Percentiles rank a stretch among this genome's conserved stretches.
phyloP scores from a whole-genome alignment of 805 yeast genomes.

The Lipomyces kockii region DNA sequence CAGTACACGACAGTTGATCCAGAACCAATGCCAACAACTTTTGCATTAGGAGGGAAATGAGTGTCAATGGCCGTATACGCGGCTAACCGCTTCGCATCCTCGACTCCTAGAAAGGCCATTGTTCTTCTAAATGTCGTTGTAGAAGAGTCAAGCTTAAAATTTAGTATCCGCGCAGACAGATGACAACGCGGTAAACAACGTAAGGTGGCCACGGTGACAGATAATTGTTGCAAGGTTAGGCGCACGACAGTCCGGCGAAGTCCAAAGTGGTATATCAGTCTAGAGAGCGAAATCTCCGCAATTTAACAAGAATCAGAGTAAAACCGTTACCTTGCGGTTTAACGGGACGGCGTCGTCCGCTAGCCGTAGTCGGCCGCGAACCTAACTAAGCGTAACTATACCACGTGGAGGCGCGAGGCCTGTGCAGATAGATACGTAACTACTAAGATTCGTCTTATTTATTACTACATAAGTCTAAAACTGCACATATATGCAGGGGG shows the following conservation, averaged over 20 bases:
- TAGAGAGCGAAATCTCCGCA: neutral
- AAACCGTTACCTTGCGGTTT: neutral
- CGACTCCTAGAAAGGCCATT: conserved; percentile 49
- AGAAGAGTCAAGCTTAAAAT: neutral
- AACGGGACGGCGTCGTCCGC: conserved; percentile 1
- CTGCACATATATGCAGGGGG: neutral
- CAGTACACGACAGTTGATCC: conserved; percentile 98
- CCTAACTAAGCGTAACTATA: too few species aligned
- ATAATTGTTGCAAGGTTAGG: neutral
- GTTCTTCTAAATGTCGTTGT: neutral
- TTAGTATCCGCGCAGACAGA: neutral
- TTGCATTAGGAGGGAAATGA: conserved; percentile 68
- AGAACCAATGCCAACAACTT: conserved; percentile 90
- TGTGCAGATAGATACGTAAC: neutral
- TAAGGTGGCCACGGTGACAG: neutral
- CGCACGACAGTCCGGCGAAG: neutral
- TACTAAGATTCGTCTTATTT: neutral
- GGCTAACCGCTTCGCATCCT: conserved; percentile 84
- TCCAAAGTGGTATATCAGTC: neutral
- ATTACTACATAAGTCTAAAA: neutral
- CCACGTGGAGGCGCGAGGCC: neutral
- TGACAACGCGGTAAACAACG: neutral
- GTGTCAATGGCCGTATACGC: conserved; percentile 94
- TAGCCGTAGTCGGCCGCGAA: neutral
- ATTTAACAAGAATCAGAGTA: neutral